Percentiles rank a stretch among this genome's conserved stretches.
Conservation (phyloP, 2,329 filamentous ascomycete genomes). For the Fusarium concolor region DNA sequence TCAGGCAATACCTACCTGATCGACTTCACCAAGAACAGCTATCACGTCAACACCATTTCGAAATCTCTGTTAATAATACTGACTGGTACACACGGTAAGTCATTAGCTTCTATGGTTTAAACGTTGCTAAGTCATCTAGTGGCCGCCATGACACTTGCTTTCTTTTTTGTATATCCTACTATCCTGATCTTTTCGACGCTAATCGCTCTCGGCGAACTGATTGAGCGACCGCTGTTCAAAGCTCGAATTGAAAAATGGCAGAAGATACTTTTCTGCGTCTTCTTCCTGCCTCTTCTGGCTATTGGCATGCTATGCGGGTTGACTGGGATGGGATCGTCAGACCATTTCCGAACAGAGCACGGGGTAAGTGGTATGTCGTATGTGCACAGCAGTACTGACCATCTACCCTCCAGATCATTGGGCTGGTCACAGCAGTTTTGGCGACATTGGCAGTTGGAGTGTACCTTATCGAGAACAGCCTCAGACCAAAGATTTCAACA, state of each 20-base stretch:
- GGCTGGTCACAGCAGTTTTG: neutral
- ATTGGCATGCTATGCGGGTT: neutral
- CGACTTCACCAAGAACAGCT: neutral
- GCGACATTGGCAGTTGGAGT: neutral
- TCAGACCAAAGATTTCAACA: neutral
- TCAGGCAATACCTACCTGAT: neutral
- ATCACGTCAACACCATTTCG: neutral
- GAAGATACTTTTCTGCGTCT: neutral
- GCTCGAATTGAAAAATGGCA: neutral
- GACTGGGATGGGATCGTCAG: neutral
- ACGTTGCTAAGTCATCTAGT: neutral
- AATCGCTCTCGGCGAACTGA: neutral
- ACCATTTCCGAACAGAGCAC: neutral
- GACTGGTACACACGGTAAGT: neutral
- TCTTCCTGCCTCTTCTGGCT: neutral
- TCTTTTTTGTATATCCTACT: neutral
- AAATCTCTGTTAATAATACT: neutral
- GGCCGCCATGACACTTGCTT: neutral
- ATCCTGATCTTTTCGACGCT: neutral
- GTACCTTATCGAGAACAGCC: neutral
- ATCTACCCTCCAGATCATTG: rapidly evolving
- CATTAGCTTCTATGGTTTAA: rapidly evolving
- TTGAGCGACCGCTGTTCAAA: neutral
- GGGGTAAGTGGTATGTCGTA: neutral
- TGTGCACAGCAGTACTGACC: rapidly evolving